Base-by-base conservation (phyloP, 2,329 filamentous ascomycete species). In the Ophiostoma populinum region DNA sequence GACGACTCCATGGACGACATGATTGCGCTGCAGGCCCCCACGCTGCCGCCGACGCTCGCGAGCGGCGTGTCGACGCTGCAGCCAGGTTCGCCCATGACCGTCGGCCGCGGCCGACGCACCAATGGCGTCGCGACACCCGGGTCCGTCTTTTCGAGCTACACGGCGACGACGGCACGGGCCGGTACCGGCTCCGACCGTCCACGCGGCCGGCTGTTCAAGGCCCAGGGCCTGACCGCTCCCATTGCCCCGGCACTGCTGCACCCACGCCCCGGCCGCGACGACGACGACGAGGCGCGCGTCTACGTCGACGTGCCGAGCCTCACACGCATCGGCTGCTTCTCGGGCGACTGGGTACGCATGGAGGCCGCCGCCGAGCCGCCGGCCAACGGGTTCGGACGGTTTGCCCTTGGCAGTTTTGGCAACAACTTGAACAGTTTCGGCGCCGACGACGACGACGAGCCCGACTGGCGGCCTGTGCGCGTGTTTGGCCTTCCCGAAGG, bases 1-100 rank as follows among this genome's bases (percentile, higher is more conserved):
- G 86, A 93, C 52, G 87, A 93, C 50, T 90, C 82, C 0, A 69
- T 83, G 61, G 86, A 94, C 44, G 85, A 93, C 41, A 81, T 93
- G 67, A 93, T 95, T 35, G 92, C 85, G 4, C 64, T 95, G 21
- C 76, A 79, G 44, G 76, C 79, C 1, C 87, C 87, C 1, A 70
- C 76, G 19, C 58, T 94, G 12, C 75, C 80, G 2, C 69, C 82
- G n/a, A 70, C 82, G 12, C 74, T 80, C 18, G 74, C 74, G 37
- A 87, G 83, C 32, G 75, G 80, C 13, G 65, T 87, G 45, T 90
- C 82, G 16, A 80, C 80, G 0, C 67, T 85, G 49, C 79, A 80
- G 26, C 71, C 79, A 2, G 83, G 81, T 9, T 92, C 85, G 0
- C 86, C 86, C 2, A 73, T 82, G 50, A 80, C 80, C 0, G 47